Conservation (phyloP, 192 early-diverging fungal species). For the Cladochytrium replicatum region DNA sequence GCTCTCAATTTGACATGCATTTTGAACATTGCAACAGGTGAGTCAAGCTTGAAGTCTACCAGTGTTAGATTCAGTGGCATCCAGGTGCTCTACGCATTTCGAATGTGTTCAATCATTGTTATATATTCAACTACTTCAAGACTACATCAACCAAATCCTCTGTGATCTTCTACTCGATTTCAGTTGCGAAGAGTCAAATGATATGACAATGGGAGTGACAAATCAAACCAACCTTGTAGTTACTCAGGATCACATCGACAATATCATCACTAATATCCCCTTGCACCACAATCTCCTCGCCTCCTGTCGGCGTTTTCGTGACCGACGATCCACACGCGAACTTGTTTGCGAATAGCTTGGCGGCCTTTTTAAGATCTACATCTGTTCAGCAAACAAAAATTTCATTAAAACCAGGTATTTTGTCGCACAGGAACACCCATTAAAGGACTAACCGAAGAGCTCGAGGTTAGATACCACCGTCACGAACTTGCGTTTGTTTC, state of each 20-base stretch:
- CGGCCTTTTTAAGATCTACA: conserved; percentile 79
- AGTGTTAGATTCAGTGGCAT: too few species aligned
- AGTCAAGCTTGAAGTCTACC: too few species aligned
- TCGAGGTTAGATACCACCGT: conserved; percentile 65
- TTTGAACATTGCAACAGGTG: too few species aligned
- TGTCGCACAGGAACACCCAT: background rate
- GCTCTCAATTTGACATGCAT: too few species aligned
- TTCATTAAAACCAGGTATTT: conserved; percentile 1
- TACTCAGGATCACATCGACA: conserved; percentile 58
- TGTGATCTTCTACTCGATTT: too few species aligned
- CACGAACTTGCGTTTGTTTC: conserved; percentile 77
- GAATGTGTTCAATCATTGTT: too few species aligned
- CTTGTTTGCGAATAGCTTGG: conserved; percentile 75
- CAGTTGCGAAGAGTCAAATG: too few species aligned
- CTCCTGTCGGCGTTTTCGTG: conserved; percentile 72
- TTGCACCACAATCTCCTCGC: conserved; percentile 81
- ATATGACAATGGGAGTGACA: too few species aligned
- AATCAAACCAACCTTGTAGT: too few species aligned
- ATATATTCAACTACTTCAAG: too few species aligned
- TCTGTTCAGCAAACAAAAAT: conserved; percentile 22
- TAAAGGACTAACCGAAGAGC: conserved; percentile 48
- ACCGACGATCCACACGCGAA: conserved; percentile 80
- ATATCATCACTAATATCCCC: conserved; percentile 81
- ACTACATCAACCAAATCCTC: too few species aligned
- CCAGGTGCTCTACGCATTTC: too few species aligned